Evolutionary conservation across 2,329 filamentous ascomycete genomes (phyloP).

Genomic region (Gyromitra esculenta): DNA sequence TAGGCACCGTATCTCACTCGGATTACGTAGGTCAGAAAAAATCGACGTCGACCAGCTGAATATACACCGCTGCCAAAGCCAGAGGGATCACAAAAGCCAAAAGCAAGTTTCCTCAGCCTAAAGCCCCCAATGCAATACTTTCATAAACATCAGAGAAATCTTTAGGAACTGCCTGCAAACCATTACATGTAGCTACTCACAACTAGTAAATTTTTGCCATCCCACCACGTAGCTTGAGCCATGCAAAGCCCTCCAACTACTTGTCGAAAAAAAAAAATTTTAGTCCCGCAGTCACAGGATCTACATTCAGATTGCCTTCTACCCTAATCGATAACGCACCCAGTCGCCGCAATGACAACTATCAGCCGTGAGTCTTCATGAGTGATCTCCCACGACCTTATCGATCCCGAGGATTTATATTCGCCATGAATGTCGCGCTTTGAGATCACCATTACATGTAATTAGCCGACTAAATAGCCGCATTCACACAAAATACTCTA

Average conservation of each 20-base stretch:
- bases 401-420: background rate
- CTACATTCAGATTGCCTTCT: background rate
- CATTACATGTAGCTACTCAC: background rate
- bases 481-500: background rate
- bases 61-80: background rate
- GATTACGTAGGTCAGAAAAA: background rate
- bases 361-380: background rate
- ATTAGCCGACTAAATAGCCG: background rate
- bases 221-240: background rate
- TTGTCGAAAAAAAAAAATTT: background rate
- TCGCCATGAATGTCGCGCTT: background rate
- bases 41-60: background rate
- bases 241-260: background rate
- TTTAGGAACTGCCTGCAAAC: background rate
- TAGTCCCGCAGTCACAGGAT: background rate
- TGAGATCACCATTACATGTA: background rate
- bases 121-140: no score
- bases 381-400: background rate
- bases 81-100: background rate
- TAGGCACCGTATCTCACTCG: constrained; percentile 5
- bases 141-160: background rate
- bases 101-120: background rate
- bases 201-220: background rate
- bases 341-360: background rate
- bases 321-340: background rate